Evolutionary conservation across 2,329 filamentous ascomycete genomes (phyloP).

Genomic region (Trichophyton verrucosum): DNA sequence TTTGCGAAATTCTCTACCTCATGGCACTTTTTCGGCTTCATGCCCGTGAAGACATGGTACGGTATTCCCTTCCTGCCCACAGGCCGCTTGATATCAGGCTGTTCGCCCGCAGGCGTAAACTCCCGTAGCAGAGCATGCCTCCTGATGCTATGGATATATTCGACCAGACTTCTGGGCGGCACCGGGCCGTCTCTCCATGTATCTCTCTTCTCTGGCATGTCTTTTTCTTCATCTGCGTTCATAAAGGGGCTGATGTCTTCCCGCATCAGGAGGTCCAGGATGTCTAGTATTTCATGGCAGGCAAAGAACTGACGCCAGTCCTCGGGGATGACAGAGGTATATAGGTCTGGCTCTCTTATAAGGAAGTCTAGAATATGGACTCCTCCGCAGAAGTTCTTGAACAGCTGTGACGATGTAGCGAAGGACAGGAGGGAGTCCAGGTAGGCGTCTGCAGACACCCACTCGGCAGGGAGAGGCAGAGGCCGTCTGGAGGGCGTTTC

Average conservation of each 20-base stretch:
- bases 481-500: conserved; percentile 38
- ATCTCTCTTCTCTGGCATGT: conserved; percentile 7
- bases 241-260: conserved; percentile 50
- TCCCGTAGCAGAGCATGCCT: conserved; percentile 54
- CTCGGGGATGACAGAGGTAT: conserved; percentile 59
- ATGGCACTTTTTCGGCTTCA: conserved; percentile 92
- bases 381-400: conserved; percentile 87
- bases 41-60: conserved; percentile 65
- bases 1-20: conserved; percentile 85
- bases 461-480: conserved; percentile 60
- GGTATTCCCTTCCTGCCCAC: conserved; percentile 48
- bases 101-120: conserved; percentile 35
- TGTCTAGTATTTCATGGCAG: conserved; percentile 55
- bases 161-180: conserved; percentile 47
- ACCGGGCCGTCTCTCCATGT: conserved; percentile 34
- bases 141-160: conserved; percentile 62
- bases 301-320: conserved; percentile 76
- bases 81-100: conserved; percentile 11
- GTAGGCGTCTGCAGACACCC: conserved; percentile 61
- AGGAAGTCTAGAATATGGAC: conserved; percentile 96
- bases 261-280: conserved; percentile 70
- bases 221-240: conserved; percentile 12
- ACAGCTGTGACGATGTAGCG: conserved; percentile 57
- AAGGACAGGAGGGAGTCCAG: conserved; percentile 67
- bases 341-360: conserved; percentile 71